These are phyloP conservation scores for Fusarium albidum DNA, from an alignment of 2,329 filamentous ascomycete species.

Conservation along the genomic window DNA sequence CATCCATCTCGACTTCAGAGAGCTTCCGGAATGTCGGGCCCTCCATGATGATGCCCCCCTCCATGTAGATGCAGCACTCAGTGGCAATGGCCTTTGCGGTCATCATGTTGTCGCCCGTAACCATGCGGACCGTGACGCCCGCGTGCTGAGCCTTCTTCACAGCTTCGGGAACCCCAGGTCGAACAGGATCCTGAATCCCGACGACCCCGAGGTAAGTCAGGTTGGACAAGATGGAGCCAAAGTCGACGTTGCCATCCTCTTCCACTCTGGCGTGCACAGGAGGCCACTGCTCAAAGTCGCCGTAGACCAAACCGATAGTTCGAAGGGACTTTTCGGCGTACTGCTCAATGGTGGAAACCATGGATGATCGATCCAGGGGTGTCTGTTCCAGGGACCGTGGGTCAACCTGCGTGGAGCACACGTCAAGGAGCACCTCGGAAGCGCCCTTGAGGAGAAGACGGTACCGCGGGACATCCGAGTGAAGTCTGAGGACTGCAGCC, in stretches of 20 bases:
- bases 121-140: slow-evolving; percentile 72
- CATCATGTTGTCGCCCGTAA: slow-evolving; percentile 60
- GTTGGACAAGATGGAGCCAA: too few relatives aligned
- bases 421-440: slow-evolving; percentile 61
- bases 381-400: slow-evolving; percentile 47
- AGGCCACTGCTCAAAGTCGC: too few relatives aligned
- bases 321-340: too few relatives aligned
- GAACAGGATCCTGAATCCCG: slow-evolving; percentile 74
- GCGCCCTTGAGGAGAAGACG: slow-evolving; percentile 64
- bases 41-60: slow-evolving; percentile 56
- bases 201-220: slow-evolving; percentile 58
- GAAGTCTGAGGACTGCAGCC: slow-evolving; percentile 63
- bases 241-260: too few relatives aligned
- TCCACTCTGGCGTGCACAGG: too few relatives aligned
- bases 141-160: slow-evolving; percentile 66
- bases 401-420: slow-evolving; percentile 55
- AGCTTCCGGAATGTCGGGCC: slow-evolving; percentile 64
- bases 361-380: too few relatives aligned
- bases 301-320: too few relatives aligned
- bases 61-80: slow-evolving; percentile 54
- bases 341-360: too few relatives aligned
- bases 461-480: slow-evolving; percentile 55
- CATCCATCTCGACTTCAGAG: slow-evolving; percentile 55
- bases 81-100: slow-evolving; percentile 54
- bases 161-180: slow-evolving; percentile 67